phyloP scores from a whole-genome alignment of 495 filamentous ascomycete species.

The Aspergillus avenaceus region DNA sequence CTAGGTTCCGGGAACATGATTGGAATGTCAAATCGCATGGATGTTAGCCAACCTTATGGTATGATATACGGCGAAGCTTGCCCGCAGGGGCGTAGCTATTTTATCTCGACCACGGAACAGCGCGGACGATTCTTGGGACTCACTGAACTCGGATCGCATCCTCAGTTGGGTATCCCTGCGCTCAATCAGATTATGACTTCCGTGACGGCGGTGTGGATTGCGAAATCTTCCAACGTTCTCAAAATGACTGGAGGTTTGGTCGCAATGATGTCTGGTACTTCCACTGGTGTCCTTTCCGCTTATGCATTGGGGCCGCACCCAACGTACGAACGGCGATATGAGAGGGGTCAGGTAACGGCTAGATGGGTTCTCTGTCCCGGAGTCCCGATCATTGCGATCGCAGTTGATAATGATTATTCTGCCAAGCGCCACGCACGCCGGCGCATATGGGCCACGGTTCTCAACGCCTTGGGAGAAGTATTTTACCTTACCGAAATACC shows the following conservation, averaged over 20 bases:
- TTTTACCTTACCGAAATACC: conserved; percentile 77
- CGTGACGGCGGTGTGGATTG: conserved; percentile 83
- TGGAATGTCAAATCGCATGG: conserved; percentile 79
- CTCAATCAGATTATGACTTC: conserved; percentile 57
- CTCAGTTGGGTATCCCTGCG: conserved; percentile 66
- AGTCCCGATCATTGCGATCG: conserved; percentile 83
- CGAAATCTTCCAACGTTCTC: conserved; percentile 70
- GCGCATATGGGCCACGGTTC: conserved; percentile 77
- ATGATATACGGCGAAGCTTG: conserved; percentile 81
- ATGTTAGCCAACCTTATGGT: conserved; percentile 79
- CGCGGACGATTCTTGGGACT: conserved; percentile 69
- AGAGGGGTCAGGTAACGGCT: conserved; percentile 72
- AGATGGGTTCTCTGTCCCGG: conserved; percentile 89
- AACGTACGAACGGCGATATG: conserved; percentile 59
- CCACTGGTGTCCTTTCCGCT: conserved; percentile 77
- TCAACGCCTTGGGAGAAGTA: conserved; percentile 91
- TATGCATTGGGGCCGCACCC: conserved; percentile 73
- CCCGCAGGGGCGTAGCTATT: conserved; percentile 74
- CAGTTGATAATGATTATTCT: conserved; percentile 78
- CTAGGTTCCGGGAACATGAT: conserved; percentile 70
- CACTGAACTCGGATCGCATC: conserved; percentile 43
- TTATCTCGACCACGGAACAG: conserved; percentile 67
- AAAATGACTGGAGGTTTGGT: conserved; percentile 70
- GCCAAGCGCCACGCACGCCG: conserved; percentile 59
- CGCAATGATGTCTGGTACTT: conserved; percentile 80